Percentiles rank a stretch among this genome's conserved stretches.
These are phyloP conservation scores for Asterochloris erici DNA, from an alignment of 139 green algal species.

Conservation along the genomic window DNA sequence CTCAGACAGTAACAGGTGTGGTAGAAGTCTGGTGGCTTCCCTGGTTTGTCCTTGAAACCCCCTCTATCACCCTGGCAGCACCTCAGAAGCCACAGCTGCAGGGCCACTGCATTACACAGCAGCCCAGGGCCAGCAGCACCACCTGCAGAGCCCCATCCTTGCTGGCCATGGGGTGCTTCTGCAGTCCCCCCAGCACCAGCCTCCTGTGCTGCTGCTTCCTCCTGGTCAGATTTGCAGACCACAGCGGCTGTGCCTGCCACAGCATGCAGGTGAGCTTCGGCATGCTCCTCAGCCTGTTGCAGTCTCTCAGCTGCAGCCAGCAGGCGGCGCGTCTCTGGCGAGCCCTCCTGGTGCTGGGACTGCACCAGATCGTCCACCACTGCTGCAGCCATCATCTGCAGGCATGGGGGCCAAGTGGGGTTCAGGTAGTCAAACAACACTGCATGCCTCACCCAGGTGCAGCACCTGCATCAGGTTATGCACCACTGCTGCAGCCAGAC, in stretches of 20 bases:
- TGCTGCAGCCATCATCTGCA: too few relatives aligned
- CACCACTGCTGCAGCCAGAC: too few relatives aligned
- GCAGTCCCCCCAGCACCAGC: background rate
- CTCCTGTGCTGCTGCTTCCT: background rate
- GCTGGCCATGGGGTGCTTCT: too few relatives aligned
- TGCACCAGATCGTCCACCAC: too few relatives aligned
- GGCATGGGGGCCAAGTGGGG: too few relatives aligned
- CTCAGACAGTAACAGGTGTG: constrained; percentile 98
- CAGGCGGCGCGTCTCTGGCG: background rate
- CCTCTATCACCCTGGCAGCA: constrained; percentile 64
- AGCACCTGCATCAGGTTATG: too few relatives aligned
- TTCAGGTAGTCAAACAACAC: too few relatives aligned
- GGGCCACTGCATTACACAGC: constrained; percentile 59
- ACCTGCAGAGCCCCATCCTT: too few relatives aligned
- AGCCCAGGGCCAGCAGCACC: background rate
- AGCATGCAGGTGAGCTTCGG: constrained; percentile 31
- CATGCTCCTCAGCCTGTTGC: constrained; percentile 46
- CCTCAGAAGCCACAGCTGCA: constrained; percentile 87
- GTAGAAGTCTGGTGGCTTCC: constrained; percentile 91
- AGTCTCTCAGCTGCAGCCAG: background rate
- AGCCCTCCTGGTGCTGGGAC: too few relatives aligned
- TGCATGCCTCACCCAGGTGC: too few relatives aligned
- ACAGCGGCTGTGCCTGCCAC: constrained; percentile 20
- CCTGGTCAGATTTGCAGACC: background rate
- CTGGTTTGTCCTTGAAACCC: constrained; percentile 94